Conservation (phyloP, 2,329 filamentous ascomycete genomes). For the Stemphylium lycopersici region DNA sequence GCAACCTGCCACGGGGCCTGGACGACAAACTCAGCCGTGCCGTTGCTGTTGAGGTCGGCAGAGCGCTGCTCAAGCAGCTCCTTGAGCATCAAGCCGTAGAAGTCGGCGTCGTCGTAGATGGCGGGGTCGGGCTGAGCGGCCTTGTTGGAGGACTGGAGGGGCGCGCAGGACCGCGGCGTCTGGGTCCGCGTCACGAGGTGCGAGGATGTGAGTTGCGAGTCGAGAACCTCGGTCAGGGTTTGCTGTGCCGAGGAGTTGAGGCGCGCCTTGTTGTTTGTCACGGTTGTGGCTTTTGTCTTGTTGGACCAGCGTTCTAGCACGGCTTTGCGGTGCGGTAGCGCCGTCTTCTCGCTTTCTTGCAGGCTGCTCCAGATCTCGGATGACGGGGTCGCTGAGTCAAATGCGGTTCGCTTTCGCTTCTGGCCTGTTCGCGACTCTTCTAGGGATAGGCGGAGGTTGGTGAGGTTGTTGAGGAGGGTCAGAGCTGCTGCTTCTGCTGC, state of each 20-base stretch:
- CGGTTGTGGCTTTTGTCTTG: slow-evolving; percentile 71
- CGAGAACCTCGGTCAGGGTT: slow-evolving; percentile 70
- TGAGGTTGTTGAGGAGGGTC: slow-evolving; percentile 82
- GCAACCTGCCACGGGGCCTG: slow-evolving; percentile 65
- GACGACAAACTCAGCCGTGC: slow-evolving; percentile 56
- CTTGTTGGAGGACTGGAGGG: slow-evolving; percentile 62
- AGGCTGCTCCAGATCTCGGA: slow-evolving; percentile 76
- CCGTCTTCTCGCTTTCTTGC: slow-evolving; percentile 66
- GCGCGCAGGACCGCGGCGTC: slow-evolving; percentile 77
- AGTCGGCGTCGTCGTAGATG: slow-evolving; percentile 92
- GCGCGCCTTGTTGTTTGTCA: slow-evolving; percentile 60
- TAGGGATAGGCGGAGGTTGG: slow-evolving; percentile 69
- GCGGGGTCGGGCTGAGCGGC: slow-evolving; percentile 39
- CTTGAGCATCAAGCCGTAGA: slow-evolving; percentile 91
- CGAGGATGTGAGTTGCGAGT: slow-evolving; percentile 71
- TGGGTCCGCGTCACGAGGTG: slow-evolving; percentile 72
- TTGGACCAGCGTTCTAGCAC: slow-evolving; percentile 89
- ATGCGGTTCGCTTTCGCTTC: slow-evolving; percentile 63
- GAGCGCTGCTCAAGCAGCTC: slow-evolving; percentile 91
- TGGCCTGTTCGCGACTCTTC: slow-evolving; percentile 59
- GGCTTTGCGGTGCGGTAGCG: slow-evolving; percentile 67
- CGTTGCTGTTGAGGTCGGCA: slow-evolving; percentile 59
- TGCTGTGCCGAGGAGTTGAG: slow-evolving; percentile 66
- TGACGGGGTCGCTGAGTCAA: slow-evolving; percentile 63
- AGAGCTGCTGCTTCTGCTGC: slow-evolving; percentile 86